Percentiles rank a stretch among this genome's conserved stretches.
phyloP scores from a whole-genome alignment of 2,329 filamentous ascomycete species.

The Nothophaeocryptopus gaeumannii region DNA sequence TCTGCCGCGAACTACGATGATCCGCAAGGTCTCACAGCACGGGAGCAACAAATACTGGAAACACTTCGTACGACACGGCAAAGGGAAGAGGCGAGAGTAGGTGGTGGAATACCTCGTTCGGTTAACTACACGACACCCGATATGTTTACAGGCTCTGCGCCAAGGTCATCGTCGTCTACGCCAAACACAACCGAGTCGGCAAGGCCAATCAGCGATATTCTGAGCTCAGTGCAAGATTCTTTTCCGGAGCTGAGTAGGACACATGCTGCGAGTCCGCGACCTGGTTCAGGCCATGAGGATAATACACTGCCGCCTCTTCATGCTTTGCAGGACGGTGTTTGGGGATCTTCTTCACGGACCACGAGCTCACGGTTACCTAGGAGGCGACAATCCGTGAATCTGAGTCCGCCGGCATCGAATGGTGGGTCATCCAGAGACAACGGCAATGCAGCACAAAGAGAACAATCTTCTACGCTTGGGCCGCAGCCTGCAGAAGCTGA shows the following conservation, averaged over 20 bases:
- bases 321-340: constrained; percentile 13
- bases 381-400: constrained; percentile 41
- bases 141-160: constrained; percentile 25
- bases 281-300: constrained; percentile 9
- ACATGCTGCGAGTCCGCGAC: constrained; percentile 19
- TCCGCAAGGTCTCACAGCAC: constrained; percentile 44
- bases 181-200: constrained; percentile 18
- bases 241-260: constrained; percentile 31
- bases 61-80: constrained; percentile 44
- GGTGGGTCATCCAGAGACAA: constrained; percentile 10
- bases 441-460: constrained; percentile 1
- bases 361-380: constrained; percentile 33
- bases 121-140: constrained; percentile 43
- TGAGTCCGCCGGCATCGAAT: constrained; percentile 30
- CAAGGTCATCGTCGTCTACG: constrained; percentile 14
- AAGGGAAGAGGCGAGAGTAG: constrained; percentile 42
- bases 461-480: not conserved
- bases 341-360: constrained; percentile 13
- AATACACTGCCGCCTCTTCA: constrained; percentile 15
- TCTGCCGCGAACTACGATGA: constrained; percentile 34
- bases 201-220: constrained; percentile 26
- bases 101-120: constrained; percentile 36
- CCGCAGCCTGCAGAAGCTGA: constrained; percentile 20
- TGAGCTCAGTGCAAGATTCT: constrained; percentile 27
- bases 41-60: constrained; percentile 48